A percentile compares a stretch with the other conserved stretches of the same genome.
Conservation (phyloP, 192 early-diverging fungal species). For the Coemansia reversa region DNA sequence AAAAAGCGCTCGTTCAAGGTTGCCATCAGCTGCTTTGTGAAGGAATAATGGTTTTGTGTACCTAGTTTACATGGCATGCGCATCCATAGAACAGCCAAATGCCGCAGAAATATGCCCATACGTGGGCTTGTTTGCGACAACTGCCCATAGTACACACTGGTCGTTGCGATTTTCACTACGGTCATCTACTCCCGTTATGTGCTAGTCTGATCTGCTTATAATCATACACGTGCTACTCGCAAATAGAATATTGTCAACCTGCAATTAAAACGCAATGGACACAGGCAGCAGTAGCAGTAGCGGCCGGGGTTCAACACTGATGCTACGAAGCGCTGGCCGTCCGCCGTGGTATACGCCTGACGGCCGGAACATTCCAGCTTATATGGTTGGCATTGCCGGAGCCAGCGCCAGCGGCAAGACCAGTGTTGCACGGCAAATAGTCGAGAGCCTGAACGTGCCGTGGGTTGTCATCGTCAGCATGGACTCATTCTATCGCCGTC, state of each 20-base stretch:
- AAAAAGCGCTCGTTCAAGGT: no score
- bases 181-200: background rate
- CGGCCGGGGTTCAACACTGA: constrained; percentile 35
- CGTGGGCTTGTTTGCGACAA: no score
- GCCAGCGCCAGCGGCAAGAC: constrained; percentile 86
- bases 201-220: background rate
- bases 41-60: no score
- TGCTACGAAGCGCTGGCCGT: constrained; percentile 50
- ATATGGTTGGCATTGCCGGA: constrained; percentile 76
- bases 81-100: background rate
- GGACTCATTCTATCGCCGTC: constrained; percentile 93
- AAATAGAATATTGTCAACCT: background rate
- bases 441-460: constrained; percentile 71
- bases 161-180: no score
- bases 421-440: constrained; percentile 72
- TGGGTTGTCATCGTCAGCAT: constrained; percentile 91
- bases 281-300: background rate
- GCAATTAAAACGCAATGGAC: background rate
- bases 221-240: background rate
- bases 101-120: no score
- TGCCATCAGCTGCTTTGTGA: no score
- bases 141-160: no score
- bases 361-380: constrained; percentile 64
- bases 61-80: no score
- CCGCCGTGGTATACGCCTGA: constrained; percentile 55